Evolutionary conservation across 1,139 yeast species (phyloP), one percentile per base, ranked within the genome.

Genomic region (Debaryomyces robertsiae): DNA sequence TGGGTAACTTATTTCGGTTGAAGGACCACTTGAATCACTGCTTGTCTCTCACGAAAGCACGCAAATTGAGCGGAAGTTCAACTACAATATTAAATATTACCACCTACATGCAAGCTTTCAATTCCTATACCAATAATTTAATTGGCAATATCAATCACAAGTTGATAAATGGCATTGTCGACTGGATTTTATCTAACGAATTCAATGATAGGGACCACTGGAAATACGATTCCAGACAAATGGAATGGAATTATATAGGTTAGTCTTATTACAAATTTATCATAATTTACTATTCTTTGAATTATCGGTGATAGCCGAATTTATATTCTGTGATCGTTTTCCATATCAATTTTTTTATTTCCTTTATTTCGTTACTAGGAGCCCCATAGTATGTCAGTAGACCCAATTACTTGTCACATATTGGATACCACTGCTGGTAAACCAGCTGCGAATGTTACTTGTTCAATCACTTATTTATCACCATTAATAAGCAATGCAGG

Each of bases 381-480:
- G 13, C 32, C 4, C 10, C 19, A 29, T 17, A 39, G 24, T 17
- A 60, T 61, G 65, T 53, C 67, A 11, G 71, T 61, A 25, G 73
- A 65, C 44, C 90, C 90, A 33, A 79, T 90, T 37, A 88, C 96
- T 6, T 89, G 96, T 61, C 97, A 90, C 60, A 79, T 90, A 11
- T 69, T 90, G 29, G 96, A 90, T 54, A 89, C 96, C 4, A 81
- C 85, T n/a, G 63, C 73, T 9, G 97, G 97, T 1, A 75, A 69
- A 46, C 97, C 97, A 0, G 96, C 96, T 0, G 57, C 65, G 0
- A 74, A 72, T 15, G 91, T 90, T 13, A 63, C 75, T 2, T 83
- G 87, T 51, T 81, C 82, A 32, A 64, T 84, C 24, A 77, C 66
- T 55, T 67, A 62, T 47, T 52, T 72, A 32, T 52, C 71, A 1